Percentiles rank a stretch among this genome's conserved stretches.
Conservation (phyloP, 1,284 basidiomycete genomes). For the Cutaneotrichosporon sp. region DNA sequence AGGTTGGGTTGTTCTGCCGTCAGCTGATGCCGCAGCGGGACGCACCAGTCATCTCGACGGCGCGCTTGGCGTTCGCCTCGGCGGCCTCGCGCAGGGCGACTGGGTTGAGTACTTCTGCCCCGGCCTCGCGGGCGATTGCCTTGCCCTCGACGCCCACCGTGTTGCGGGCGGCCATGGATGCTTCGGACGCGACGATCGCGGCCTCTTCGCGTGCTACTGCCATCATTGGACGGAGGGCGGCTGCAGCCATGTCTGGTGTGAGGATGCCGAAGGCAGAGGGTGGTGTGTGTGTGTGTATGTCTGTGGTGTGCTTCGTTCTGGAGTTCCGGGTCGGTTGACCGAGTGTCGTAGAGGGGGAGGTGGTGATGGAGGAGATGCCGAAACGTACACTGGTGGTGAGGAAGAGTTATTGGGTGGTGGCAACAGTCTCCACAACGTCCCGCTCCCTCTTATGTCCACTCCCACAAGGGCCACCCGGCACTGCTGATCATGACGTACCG, state of each 20-base stretch:
- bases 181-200: constrained; percentile 34
- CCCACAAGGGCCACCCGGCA: too few relatives aligned
- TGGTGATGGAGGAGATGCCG: neutral
- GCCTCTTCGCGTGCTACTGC: constrained; percentile 45
- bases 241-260: constrained; percentile 19
- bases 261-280: neutral
- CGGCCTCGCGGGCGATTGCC: constrained; percentile 27
- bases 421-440: neutral
- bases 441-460: too few relatives aligned
- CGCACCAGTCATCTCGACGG: constrained; percentile 18
- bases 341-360: neutral
- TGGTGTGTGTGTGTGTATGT: neutral
- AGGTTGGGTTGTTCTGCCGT: constrained; percentile 13
- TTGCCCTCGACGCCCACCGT: constrained; percentile 33
- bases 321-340: neutral
- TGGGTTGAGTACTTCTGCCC: constrained; percentile 36
- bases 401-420: neutral
- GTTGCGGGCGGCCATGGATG: constrained; percentile 32
- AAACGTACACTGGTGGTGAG: neutral
- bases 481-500: too few relatives aligned
- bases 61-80: constrained; percentile 35
- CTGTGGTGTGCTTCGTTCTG: neutral
- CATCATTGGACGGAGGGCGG: constrained; percentile 42
- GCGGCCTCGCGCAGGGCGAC: constrained; percentile 40
- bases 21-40: neutral